A percentile compares a stretch with the other conserved stretches of the same genome.
These are phyloP conservation scores for Cladosporium halotolerans DNA, from an alignment of 2,329 filamentous ascomycete genomes.

Conservation along the genomic window DNA sequence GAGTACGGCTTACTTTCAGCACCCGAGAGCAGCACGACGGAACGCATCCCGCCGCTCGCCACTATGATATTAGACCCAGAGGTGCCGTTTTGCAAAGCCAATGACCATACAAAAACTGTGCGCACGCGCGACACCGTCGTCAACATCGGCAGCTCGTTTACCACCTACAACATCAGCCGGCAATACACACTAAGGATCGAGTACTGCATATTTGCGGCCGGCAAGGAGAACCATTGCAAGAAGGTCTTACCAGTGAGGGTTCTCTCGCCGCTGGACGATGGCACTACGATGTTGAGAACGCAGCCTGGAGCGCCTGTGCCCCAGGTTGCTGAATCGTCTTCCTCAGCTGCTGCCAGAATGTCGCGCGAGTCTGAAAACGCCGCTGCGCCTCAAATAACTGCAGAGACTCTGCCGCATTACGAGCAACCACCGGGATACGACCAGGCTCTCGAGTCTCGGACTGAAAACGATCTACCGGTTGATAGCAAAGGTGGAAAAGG, in stretches of 20 bases:
- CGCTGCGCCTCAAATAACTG: neutral
- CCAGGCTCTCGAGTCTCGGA: neutral
- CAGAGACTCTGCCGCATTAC: conserved; percentile 6
- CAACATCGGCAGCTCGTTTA: conserved; percentile 1
- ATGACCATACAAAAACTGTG: conserved; percentile 6
- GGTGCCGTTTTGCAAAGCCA: conserved; percentile 10
- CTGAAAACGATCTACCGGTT: neutral
- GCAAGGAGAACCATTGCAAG: neutral
- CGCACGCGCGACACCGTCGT: neutral
- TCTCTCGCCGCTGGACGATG: neutral
- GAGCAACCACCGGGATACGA: conserved; percentile 12
- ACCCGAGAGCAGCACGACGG: neutral
- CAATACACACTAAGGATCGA: conserved; percentile 6
- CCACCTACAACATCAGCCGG: conserved; percentile 12
- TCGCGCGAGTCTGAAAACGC: no score
- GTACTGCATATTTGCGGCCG: neutral
- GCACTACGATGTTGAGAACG: neutral
- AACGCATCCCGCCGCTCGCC: neutral
- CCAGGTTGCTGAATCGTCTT: neutral
- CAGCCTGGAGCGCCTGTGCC: neutral
- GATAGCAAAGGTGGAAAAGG: no score
- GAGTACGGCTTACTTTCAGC: conserved; percentile 2
- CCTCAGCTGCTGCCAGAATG: neutral
- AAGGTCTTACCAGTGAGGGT: neutral
- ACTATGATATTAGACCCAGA: neutral